Evolutionary conservation across 108 stramenopile species (phyloP).

Genomic region (Nitzschia sp.): DNA sequence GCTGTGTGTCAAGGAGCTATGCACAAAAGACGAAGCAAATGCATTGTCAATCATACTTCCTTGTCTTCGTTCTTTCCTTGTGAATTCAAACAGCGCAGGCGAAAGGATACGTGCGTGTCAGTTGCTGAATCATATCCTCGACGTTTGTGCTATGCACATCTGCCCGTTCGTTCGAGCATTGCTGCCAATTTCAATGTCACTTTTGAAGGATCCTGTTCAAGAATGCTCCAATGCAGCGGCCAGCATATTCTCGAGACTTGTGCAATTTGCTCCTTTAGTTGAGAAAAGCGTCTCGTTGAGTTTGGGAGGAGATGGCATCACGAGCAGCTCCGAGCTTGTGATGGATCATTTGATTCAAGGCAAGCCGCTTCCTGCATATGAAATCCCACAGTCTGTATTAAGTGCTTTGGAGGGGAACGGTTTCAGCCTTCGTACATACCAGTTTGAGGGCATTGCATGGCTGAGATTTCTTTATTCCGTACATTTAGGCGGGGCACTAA

Average conservation of each 20-base stretch:
- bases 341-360: slow-evolving; percentile 87
- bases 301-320: neutral
- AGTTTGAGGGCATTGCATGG: slow-evolving; percentile 87
- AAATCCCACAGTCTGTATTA: slow-evolving; percentile 44
- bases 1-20: slow-evolving; percentile 13
- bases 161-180: slow-evolving; percentile 69
- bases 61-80: slow-evolving; percentile 1
- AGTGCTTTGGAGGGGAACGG: slow-evolving; percentile 38
- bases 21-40: slow-evolving; percentile 2
- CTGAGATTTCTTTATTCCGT: slow-evolving; percentile 76
- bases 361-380: slow-evolving; percentile 65
- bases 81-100: slow-evolving; percentile 13
- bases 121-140: slow-evolving; percentile 26
- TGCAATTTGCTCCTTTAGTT: slow-evolving; percentile 76
- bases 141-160: slow-evolving; percentile 19
- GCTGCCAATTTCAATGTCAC: slow-evolving; percentile 70
- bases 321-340: slow-evolving; percentile 43
- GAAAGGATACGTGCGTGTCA: slow-evolving; percentile 19
- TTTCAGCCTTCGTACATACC: slow-evolving; percentile 68
- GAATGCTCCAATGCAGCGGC: slow-evolving; percentile 59
- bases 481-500: slow-evolving; percentile 75
- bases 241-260: slow-evolving; percentile 68
- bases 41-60: slow-evolving; percentile 24
- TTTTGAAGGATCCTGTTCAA: slow-evolving; percentile 67
- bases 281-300: slow-evolving; percentile 23